Conservation (phyloP, 331 rosid species). For the Erythrophleum ivorense region DNA sequence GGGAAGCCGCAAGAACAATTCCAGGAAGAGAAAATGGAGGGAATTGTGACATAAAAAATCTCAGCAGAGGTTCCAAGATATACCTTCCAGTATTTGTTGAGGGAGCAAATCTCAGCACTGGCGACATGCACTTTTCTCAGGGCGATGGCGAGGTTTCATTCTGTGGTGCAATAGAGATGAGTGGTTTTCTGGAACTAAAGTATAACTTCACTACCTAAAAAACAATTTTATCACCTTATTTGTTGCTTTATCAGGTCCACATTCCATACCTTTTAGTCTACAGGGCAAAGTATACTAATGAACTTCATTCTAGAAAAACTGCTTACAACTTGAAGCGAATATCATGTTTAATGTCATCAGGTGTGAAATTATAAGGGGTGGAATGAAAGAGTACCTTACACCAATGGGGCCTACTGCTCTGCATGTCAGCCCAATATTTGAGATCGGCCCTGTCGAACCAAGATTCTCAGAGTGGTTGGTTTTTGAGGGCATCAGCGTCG, state of each 20-base stretch:
- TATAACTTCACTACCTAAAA: slow-evolving; percentile 26
- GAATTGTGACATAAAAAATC: slow-evolving; percentile 92
- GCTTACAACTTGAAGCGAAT: neutral
- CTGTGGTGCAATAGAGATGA: slow-evolving; percentile 98
- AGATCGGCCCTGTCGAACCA: slow-evolving; percentile 76
- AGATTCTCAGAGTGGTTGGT: slow-evolving; percentile 75
- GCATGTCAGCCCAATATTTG: slow-evolving; percentile 69
- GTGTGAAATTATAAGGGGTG: slow-evolving; percentile 67
- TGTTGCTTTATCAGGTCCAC: neutral
- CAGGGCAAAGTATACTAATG: neutral
- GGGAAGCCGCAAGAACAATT: slow-evolving; percentile 92
- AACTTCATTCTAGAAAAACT: neutral
- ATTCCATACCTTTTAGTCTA: too few species aligned
- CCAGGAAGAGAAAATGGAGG: slow-evolving; percentile 99
- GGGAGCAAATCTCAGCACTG: slow-evolving; percentile 93
- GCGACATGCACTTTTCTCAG: slow-evolving; percentile 96
- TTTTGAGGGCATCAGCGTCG: slow-evolving; percentile 70
- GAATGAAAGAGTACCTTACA: slow-evolving; percentile 80
- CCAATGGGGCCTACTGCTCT: slow-evolving; percentile 79
- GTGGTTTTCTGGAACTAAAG: slow-evolving; percentile 96
- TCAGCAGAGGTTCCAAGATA: slow-evolving; percentile 82
- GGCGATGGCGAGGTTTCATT: slow-evolving; percentile 91
- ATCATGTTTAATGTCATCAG: slow-evolving; percentile 30
- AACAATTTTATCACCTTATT: neutral
- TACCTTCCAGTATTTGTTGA: slow-evolving; percentile 94